Evolutionary conservation across 1,284 basidiomycete species (phyloP), one percentile per base, ranked within the genome.

Genomic region (Malassezia japonica): DNA sequence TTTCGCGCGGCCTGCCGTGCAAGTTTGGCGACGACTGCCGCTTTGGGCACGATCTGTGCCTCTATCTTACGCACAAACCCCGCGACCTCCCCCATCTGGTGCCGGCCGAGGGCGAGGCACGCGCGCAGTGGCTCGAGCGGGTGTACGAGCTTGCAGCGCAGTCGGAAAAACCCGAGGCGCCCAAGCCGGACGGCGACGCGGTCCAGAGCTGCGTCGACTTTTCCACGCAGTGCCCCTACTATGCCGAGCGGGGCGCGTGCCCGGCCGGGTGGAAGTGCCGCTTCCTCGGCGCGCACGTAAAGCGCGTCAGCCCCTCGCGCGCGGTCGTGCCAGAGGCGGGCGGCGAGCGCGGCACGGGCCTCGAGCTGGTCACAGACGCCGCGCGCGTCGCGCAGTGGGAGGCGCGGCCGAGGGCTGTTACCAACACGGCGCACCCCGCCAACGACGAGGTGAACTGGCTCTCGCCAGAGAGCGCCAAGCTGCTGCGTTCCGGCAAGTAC

Each of bases 251-350:
- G 5, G 91, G 91, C 0, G 80, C 83, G 65, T 96, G 91, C 75
- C 82, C 83, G 45, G 82, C 81, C 58, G 92, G 88, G 4, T 84
- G 87, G 75, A 86, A 87, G 73, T 98, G 92, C 70, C 82, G 92
- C 1, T 94, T 86, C 75, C 79, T 94, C 3, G 84, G 85, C 10
- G 83, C 80, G 0, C 92, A 96, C 37, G 62, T 70, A 2, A 41
- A 40, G 4, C 33, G 59, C 23, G 54, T 64, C 8, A 56, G 57
- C 16, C 18, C 56, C 6, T 67, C 62, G 8, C 42, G 33, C 1
- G 31, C 24, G 12, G 45, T 39, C 8, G n/a, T 31, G 10, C 32
- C 37, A 10, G 50, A 27, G 9, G 53, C 45, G 25, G 36, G 18
- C 5, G 53, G 53, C 16, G 32, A 24, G 16, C 32, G 38, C 6